Evolutionary conservation across 2,329 filamentous ascomycete species (phyloP), one percentile per base, ranked within the genome.

Genomic region (Plectosphaerella sp.): DNA sequence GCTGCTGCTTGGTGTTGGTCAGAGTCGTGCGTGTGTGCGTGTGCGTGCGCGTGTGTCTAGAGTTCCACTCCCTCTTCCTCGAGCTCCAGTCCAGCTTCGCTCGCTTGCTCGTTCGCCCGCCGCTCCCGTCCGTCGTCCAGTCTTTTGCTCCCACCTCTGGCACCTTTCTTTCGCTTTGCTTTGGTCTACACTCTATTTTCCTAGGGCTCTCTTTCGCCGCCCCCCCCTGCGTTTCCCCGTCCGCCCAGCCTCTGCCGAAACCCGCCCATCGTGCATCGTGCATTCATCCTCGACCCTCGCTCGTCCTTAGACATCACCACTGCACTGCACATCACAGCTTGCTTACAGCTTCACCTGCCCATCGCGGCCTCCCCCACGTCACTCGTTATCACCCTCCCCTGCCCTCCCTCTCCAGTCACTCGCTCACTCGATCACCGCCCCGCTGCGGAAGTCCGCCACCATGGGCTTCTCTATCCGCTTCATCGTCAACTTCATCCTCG

Each of bases 401-500:
- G 47, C 9, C 15, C 22, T 28, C 39, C 45, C 39, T 35, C 37
- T 28, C 6, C 36, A 43, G 42, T 48, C 43, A 39, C 15, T 49
- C 45, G 42, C 28, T 51, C 45, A 47, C 10, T 37, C 16, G 15
- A 16, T 18, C 20, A 22, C 22, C 22, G 22, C n/a, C 24, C 28
- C 46, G 25, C 20, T n/a, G 35, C 37, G 49, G 47, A 36, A 43
- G 28, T 24, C 18, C 41, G 51, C 25, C 56, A 57, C 57, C 58
- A 75, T 75, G 72, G 57, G 72, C 51, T 61, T 65, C 43, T 58
- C 61, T 35, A 51, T 69, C 48, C 65, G 70, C 56, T 73, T 75
- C 62, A 61, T 80, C 53, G 69, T 80, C 64, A 81, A 78, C 64
- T 69, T 74, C 50, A 68, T 67, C 59, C 70, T 82, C 48, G 58